Percentiles rank a stretch among this genome's conserved stretches.
These are phyloP conservation scores for Hyaloscypha finlandica DNA, from an alignment of 495 filamentous ascomycete genomes.

Conservation along the genomic window DNA sequence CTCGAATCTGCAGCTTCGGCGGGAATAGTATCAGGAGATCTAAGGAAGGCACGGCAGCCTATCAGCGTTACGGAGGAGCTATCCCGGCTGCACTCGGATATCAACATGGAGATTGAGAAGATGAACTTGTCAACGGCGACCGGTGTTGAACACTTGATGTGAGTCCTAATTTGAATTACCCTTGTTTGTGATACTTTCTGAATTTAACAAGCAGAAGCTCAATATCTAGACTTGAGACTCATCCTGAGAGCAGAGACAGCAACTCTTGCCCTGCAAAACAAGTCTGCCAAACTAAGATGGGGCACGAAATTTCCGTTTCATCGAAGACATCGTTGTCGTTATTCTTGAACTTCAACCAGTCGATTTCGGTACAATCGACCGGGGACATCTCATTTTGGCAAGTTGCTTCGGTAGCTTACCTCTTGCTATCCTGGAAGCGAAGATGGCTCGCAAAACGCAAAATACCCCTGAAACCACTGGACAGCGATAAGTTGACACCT, in stretches of 20 bases:
- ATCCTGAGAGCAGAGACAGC: background rate
- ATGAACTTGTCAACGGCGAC: background rate
- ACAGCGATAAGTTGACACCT: background rate
- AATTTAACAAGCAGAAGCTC: background rate
- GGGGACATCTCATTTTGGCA: background rate
- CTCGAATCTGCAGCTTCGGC: too few species aligned
- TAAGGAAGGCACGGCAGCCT: too few species aligned
- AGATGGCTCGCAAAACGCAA: background rate
- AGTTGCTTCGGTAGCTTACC: background rate
- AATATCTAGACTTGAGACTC: background rate
- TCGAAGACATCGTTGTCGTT: background rate
- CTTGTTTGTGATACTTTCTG: background rate
- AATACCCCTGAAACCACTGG: background rate
- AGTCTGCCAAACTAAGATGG: background rate
- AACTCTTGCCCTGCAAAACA: background rate
- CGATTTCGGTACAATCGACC: background rate
- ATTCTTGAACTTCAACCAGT: background rate
- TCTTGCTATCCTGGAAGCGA: background rate
- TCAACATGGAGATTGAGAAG: background rate
- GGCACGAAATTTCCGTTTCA: background rate
- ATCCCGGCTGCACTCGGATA: background rate
- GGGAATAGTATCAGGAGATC: too few species aligned
- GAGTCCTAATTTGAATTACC: background rate
- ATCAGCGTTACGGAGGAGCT: background rate
- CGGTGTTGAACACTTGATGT: background rate